A percentile compares a stretch with the other conserved stretches of the same genome.
Conservation (phyloP, 1,284 basidiomycete genomes). For the Apiotrichum laibachii region DNA sequence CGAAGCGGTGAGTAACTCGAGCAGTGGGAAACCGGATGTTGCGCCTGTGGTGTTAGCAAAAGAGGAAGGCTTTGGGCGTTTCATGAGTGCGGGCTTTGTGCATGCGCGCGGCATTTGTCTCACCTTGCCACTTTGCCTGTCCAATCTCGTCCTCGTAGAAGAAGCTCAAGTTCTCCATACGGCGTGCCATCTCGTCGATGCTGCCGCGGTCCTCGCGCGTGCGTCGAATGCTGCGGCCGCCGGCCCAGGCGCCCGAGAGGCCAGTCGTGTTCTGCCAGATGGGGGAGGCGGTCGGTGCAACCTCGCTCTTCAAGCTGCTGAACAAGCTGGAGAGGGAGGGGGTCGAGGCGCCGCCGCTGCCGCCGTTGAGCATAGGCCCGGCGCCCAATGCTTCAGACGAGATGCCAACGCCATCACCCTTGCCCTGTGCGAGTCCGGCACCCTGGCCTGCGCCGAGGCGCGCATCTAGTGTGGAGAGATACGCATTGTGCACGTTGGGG, state of each 20-base stretch:
- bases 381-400: constrained; percentile 39
- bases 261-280: not conserved
- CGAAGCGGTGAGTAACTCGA: constrained; percentile 66
- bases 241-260: constrained; percentile 14
- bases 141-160: constrained; percentile 54
- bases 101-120: constrained; percentile 15
- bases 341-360: not conserved
- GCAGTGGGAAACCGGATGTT: constrained; percentile 78
- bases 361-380: constrained; percentile 5
- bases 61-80: not conserved
- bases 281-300: not conserved
- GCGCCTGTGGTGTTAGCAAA: constrained; percentile 57
- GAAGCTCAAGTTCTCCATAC: constrained; percentile 49
- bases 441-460: constrained; percentile 43
- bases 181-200: constrained; percentile 39
- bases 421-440: constrained; percentile 44
- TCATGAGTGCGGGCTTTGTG: no score
- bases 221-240: constrained; percentile 11
- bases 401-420: constrained; percentile 39
- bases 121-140: constrained; percentile 53
- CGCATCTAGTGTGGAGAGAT: constrained; percentile 48
- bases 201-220: constrained; percentile 24
- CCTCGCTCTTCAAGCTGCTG: constrained; percentile 13
- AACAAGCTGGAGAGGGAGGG: constrained; percentile 8
- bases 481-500: constrained; percentile 51